Percentiles rank a stretch among this genome's conserved stretches.
Conservation (phyloP, 805 yeast genomes). For the Candida peoriensis region DNA sequence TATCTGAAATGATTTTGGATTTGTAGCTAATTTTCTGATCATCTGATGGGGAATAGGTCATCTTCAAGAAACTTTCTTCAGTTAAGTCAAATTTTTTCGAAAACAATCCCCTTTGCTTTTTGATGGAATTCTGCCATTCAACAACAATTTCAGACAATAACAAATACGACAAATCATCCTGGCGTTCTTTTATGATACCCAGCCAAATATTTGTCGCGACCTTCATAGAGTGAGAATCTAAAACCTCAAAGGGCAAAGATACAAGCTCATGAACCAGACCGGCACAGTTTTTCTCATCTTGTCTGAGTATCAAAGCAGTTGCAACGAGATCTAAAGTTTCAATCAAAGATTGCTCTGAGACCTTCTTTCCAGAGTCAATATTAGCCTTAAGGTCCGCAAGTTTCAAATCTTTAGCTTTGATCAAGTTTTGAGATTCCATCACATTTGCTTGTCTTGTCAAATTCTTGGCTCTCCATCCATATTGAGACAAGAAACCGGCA, state of each 20-base stretch:
- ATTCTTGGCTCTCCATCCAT: constrained; percentile 59
- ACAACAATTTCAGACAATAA: constrained; percentile 64
- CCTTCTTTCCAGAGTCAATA: constrained; percentile 14
- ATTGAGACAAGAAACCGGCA: constrained; percentile 71
- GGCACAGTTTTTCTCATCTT: constrained; percentile 27
- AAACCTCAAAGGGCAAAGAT: constrained; percentile 63
- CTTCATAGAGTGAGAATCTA: constrained; percentile 54
- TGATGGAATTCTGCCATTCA: constrained; percentile 65
- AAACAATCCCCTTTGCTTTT: constrained; percentile 58
- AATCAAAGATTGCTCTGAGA: constrained; percentile 30
- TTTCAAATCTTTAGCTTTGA: constrained; percentile 15
- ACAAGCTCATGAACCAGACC: constrained; percentile 45
- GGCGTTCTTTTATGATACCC: constrained; percentile 64
- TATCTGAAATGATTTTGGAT: constrained; percentile 42
- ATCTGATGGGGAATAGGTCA: constrained; percentile 90
- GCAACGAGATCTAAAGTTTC: constrained; percentile 41
- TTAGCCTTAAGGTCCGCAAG: constrained; percentile 18
- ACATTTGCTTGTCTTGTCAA: constrained; percentile 27
- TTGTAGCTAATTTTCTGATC: constrained; percentile 49
- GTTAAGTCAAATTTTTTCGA: constrained; percentile 47
- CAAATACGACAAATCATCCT: constrained; percentile 48
- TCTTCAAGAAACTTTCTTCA: constrained; percentile 58
- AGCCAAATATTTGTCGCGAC: constrained; percentile 78
- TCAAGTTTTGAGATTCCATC: constrained; percentile 13
- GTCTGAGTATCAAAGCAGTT: constrained; percentile 34